Evolutionary conservation across 192 early-diverging fungal species (phyloP).

Genomic region (Backusella macrospora): DNA sequence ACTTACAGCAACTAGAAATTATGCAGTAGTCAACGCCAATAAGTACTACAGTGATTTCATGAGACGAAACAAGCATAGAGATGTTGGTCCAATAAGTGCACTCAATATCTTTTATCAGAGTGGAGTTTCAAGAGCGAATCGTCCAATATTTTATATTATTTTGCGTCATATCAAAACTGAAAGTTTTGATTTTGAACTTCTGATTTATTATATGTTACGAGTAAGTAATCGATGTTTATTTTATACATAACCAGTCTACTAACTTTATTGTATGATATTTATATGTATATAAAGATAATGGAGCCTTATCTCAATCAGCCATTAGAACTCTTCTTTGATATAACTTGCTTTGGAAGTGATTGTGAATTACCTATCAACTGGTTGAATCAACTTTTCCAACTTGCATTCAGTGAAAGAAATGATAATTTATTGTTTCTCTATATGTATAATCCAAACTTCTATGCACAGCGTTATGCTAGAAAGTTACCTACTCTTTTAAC

Average conservation of each 20-base stretch:
- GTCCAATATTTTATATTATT: conserved; percentile 86
- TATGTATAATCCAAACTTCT: conserved; percentile 77
- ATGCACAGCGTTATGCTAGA: conserved; percentile 67
- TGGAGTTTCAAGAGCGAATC: conserved; percentile 64
- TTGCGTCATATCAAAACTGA: conserved; percentile 68
- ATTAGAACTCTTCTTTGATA: conserved; percentile 82
- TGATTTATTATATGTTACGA: conserved; percentile 73
- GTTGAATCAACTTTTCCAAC: conserved; percentile 66
- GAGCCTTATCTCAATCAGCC: conserved; percentile 67
- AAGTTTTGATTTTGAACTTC: conserved; percentile 78
- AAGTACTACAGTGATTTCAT: conserved; percentile 66
- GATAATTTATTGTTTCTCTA: conserved; percentile 67
- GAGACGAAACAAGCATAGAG: conserved; percentile 62
- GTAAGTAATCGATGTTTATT: conserved; percentile 34
- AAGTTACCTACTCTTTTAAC: conserved; percentile 46
- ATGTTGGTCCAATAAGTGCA: conserved; percentile 59
- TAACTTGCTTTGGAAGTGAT: conserved; percentile 70
- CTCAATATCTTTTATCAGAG: conserved; percentile 79
- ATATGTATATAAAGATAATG: conserved; percentile 37
- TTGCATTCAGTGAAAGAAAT: conserved; percentile 63
- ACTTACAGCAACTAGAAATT: conserved; percentile 36
- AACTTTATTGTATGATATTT: background rate
- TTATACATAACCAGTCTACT: background rate
- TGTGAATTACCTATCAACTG: conserved; percentile 81
- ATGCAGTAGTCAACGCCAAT: conserved; percentile 21